Percentiles rank a stretch among this genome's conserved stretches.
Evolutionary conservation across 805 yeast genomes (phyloP).

Genomic region (Suhomyces pyralidae): DNA sequence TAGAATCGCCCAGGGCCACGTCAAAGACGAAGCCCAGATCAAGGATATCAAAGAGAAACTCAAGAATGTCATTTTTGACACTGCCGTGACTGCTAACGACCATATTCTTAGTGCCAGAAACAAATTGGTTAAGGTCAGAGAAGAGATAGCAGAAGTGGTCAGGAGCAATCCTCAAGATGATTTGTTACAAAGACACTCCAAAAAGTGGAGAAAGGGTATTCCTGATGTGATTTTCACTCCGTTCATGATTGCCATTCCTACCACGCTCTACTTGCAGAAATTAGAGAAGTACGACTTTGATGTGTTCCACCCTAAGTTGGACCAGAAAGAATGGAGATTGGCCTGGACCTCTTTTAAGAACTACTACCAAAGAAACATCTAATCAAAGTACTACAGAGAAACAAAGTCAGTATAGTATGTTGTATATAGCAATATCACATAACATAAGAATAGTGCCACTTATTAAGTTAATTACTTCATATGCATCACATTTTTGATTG

Average conservation of each 20-base stretch:
- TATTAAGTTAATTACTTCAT: too few species aligned
- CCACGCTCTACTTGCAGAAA: slow-evolving; percentile 55
- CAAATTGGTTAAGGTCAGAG: slow-evolving; percentile 43
- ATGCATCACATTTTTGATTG: too few species aligned
- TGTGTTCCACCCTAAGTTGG: slow-evolving; percentile 42
- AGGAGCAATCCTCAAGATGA: slow-evolving; percentile 18
- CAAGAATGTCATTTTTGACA: slow-evolving; percentile 61
- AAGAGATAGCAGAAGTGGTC: slow-evolving; percentile 33
- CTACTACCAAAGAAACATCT: slow-evolving; percentile 41
- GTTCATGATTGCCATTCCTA: slow-evolving; percentile 64
- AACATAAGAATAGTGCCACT: too few species aligned
- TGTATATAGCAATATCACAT: not conserved
- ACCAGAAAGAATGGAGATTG: slow-evolving; percentile 59
- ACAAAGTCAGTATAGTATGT: slow-evolving; percentile 13
- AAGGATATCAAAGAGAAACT: slow-evolving; percentile 34
- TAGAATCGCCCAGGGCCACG: slow-evolving; percentile 45
- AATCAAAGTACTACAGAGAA: slow-evolving; percentile 34
- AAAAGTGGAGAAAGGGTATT: slow-evolving; percentile 43
- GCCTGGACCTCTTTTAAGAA: slow-evolving; percentile 57
- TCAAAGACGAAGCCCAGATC: slow-evolving; percentile 22
- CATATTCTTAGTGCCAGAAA: slow-evolving; percentile 67
- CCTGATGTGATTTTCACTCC: slow-evolving; percentile 71
- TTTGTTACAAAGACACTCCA: slow-evolving; percentile 22
- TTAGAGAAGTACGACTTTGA: slow-evolving; percentile 68
- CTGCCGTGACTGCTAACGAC: slow-evolving; percentile 76